Base-by-base conservation (phyloP, 2,329 filamentous ascomycete genomes). In the Alternaria arbusti region DNA sequence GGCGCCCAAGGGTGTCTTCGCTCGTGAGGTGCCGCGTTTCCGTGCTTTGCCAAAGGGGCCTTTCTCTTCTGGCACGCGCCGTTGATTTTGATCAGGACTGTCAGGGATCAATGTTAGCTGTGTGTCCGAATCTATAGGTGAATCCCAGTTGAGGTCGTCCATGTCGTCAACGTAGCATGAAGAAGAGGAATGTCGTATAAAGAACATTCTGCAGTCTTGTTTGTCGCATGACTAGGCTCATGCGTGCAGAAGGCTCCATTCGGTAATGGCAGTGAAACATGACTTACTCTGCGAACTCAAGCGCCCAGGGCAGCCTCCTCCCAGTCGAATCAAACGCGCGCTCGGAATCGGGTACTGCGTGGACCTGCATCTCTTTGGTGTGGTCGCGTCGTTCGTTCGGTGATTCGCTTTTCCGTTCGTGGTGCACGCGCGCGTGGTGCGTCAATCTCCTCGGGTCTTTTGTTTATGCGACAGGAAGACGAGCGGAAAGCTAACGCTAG, bases 341-440 rank as follows among this genome's bases (percentile, higher is more conserved):
- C 78, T 90, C 88, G 69, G 87, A 84, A 57, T 86, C 86, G 32
- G 88, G 87, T 11, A 90, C 88, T 30, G 86, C 87, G 77, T 90
- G 88, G 55, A 90, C 87, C 78, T 90, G 88, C 86, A 90, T 90
- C 59, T 80, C 81, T 25, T 17, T 15, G 13, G 43, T n/a, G 9
- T 55, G 11, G 25, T 54, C 13, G n/a, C 26, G 15, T 40, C 17
- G 12, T 25, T n/a, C 40, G 22, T 20, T 51, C 17, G 25, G 20
- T 17, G 8, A 36, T 47, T 65, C 51, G 23, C 36, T 43, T 11
- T 52, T 54, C 40, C 44, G 30, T 49, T 59, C 15, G 52, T 43
- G 57, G 60, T 64, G 59, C 61, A 47, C 15, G 54, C 47, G 54
- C 56, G 54, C 50, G 59, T 64, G 20, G 46, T 51, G 54, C 44